Evolutionary conservation across 352 stramenopile species (phyloP).

Genomic region (Phytophthora uliginosa): DNA sequence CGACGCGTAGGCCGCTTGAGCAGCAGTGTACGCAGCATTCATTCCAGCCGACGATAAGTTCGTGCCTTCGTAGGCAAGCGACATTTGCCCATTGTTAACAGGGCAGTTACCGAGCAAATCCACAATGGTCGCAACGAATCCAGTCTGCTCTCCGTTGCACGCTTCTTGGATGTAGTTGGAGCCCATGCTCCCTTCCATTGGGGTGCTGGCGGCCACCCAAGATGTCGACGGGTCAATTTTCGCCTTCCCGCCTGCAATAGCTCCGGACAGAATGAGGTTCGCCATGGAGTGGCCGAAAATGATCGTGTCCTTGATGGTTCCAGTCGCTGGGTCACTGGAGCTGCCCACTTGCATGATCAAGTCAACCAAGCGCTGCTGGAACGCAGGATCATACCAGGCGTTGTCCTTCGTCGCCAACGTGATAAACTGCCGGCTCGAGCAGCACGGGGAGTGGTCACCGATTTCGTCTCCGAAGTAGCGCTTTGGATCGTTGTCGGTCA

Average conservation of each 20-base stretch:
- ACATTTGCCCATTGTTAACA: slow-evolving; percentile 34
- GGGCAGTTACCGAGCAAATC: slow-evolving; percentile 58
- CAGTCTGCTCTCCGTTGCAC: slow-evolving; percentile 36
- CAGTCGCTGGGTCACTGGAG: slow-evolving; percentile 39
- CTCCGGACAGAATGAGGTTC: slow-evolving; percentile 58
- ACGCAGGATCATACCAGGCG: slow-evolving; percentile 49
- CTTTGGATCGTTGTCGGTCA: slow-evolving; percentile 41
- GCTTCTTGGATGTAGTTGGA: slow-evolving; percentile 54
- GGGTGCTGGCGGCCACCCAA: slow-evolving; percentile 50
- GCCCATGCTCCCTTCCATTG: slow-evolving; percentile 59
- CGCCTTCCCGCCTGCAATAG: slow-evolving; percentile 45
- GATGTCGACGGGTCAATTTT: slow-evolving; percentile 40
- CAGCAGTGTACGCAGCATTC: slow-evolving; percentile 35
- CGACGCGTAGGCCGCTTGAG: slow-evolving; percentile 36
- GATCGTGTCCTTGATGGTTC: slow-evolving; percentile 73
- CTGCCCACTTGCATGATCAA: slow-evolving; percentile 45
- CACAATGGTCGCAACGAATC: slow-evolving; percentile 36
- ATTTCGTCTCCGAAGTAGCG: slow-evolving; percentile 62
- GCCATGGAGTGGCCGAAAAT: slow-evolving; percentile 75
- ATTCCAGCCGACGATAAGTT: slow-evolving; percentile 26
- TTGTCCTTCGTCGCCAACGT: slow-evolving; percentile 57
- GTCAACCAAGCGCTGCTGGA: slow-evolving; percentile 55
- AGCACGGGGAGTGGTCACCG: slow-evolving; percentile 65
- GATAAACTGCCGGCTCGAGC: slow-evolving; percentile 61
- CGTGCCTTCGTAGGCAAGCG: slow-evolving; percentile 45